A percentile compares a stretch with the other conserved stretches of the same genome.
phyloP scores from a whole-genome alignment of 805 yeast genomes.

The Pichia exigua region DNA sequence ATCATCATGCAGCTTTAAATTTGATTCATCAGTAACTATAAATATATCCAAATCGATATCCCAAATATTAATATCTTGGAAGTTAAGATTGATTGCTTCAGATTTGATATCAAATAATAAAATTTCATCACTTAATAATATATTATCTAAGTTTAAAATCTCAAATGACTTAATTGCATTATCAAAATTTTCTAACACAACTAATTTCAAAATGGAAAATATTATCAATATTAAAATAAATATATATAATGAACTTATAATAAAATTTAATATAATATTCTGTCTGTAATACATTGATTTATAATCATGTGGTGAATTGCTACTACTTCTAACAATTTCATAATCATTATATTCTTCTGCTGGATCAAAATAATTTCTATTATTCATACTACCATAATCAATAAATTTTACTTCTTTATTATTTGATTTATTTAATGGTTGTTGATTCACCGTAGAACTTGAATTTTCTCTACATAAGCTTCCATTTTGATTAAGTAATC shows the following conservation, averaged over 20 bases:
- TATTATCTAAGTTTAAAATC: constrained; percentile 20
- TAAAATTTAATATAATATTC: constrained; percentile 14
- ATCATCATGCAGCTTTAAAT: background rate
- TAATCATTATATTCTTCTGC: constrained; percentile 8
- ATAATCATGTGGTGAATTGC: constrained; percentile 28
- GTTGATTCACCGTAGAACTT: background rate
- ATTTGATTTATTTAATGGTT: background rate
- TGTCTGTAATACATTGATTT: constrained; percentile 23
- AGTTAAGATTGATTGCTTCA: constrained; percentile 20
- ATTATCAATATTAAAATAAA: constrained; percentile 6
- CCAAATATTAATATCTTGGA: constrained; percentile 27
- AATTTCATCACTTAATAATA: constrained; percentile 27
- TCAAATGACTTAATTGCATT: constrained; percentile 21
- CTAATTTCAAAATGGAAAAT: constrained; percentile 13
- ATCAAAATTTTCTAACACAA: constrained; percentile 23
- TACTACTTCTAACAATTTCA: background rate
- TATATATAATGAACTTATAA: constrained; percentile 14
- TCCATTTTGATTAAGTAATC: background rate
- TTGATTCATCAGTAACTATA: constrained; percentile 20
- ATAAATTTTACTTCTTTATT: background rate
- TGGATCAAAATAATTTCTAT: constrained; percentile 1
- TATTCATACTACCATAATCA: constrained; percentile 2
- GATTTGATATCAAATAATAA: constrained; percentile 27
- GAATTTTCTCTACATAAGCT: background rate
- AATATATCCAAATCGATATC: constrained; percentile 29